These are phyloP conservation scores for Diospyros lotus DNA, from an alignment of 148 eudicot genomes.

Conservation along the genomic window DNA sequence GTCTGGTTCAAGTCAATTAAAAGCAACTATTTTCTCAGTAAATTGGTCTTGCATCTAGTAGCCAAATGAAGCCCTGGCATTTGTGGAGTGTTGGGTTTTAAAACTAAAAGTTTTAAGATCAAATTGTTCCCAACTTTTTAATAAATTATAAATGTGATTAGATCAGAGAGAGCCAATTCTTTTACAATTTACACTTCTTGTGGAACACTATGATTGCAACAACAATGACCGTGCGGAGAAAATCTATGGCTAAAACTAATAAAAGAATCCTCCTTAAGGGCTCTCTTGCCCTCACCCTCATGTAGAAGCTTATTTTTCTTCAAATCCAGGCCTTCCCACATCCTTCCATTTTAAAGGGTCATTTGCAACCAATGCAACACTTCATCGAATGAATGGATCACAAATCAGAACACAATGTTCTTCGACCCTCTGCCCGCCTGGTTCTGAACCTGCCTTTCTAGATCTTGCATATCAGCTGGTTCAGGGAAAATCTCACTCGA, in stretches of 20 bases:
- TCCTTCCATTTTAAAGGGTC: not conserved
- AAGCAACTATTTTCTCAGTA: too few species aligned
- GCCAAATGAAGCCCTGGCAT: too few species aligned
- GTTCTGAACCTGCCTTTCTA: slow-evolving; percentile 23
- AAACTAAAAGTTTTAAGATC: too few species aligned
- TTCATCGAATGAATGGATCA: too few species aligned
- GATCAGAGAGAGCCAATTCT: not conserved
- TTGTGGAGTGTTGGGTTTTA: too few species aligned
- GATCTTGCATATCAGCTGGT: slow-evolving; percentile 25
- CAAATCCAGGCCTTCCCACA: not conserved
- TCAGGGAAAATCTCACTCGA: slow-evolving; percentile 45
- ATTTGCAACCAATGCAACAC: not conserved
- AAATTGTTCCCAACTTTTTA: not conserved
- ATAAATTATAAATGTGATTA: not conserved
- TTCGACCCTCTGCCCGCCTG: not conserved
- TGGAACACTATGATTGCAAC: not conserved
- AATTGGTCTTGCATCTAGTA: too few species aligned
- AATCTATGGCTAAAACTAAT: not conserved
- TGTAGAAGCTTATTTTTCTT: not conserved
- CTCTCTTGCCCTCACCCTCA: not conserved
- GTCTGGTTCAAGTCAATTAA: too few species aligned
- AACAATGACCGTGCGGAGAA: not conserved
- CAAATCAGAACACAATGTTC: too few species aligned
- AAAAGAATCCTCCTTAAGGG: not conserved
- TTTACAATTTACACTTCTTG: slow-evolving; percentile 5